Evolutionary conservation across 805 yeast species (phyloP).

Genomic region (Starmerella stigmatis): DNA sequence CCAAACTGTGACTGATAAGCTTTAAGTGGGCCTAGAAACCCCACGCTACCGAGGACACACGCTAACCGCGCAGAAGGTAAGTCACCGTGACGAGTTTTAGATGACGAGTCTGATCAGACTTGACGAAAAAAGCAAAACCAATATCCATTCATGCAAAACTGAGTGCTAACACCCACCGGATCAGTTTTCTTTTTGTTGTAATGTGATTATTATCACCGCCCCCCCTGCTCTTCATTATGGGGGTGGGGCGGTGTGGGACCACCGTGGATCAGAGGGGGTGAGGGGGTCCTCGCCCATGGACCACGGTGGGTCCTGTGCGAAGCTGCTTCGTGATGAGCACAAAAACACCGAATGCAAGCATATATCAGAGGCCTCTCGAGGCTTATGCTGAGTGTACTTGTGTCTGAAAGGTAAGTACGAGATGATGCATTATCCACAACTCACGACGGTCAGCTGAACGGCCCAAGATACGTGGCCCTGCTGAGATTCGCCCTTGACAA

Average conservation of each 20-base stretch:
- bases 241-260: no score
- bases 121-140: constrained; percentile 62
- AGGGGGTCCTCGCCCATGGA: constrained; percentile 14
- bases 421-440: constrained; percentile 50
- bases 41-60: constrained; percentile 64
- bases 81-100: constrained; percentile 47
- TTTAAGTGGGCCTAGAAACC: constrained; percentile 97
- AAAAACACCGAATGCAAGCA: constrained; percentile 85
- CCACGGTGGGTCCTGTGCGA: constrained; percentile 16
- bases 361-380: constrained; percentile 68
- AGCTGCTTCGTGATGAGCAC: constrained; percentile 51
- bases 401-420: constrained; percentile 41
- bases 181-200: no score
- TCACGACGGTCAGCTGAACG: constrained; percentile 63
- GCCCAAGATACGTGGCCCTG: constrained; percentile 48
- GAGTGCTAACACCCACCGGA: constrained; percentile 30
- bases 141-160: constrained; percentile 95
- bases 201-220: no score
- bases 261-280: not conserved
- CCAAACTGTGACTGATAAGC: constrained; percentile 79
- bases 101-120: constrained; percentile 99
- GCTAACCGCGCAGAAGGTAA: constrained; percentile 25
- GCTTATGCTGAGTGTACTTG: constrained; percentile 45
- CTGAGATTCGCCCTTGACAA: constrained; percentile 77
- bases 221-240: no score